These are phyloP conservation scores for Pseudogymnoascus sp. DNA, from an alignment of 2,329 filamentous ascomycete species.

Conservation along the genomic window DNA sequence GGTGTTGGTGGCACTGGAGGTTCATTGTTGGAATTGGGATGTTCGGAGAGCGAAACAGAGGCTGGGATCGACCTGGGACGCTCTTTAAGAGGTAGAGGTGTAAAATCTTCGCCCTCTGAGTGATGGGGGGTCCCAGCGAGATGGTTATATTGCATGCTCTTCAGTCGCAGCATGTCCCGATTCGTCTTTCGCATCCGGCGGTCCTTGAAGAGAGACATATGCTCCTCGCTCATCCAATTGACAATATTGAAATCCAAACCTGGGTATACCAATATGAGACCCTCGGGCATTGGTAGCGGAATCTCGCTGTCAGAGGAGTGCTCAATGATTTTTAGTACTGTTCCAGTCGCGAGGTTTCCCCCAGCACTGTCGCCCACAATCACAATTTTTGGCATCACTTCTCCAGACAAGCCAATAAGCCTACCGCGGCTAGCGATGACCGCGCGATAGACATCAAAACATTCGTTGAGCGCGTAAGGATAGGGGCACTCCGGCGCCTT, in stretches of 20 bases:
- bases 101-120: constrained; percentile 59
- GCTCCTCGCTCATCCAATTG: constrained; percentile 98
- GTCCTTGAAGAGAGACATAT: constrained; percentile 89
- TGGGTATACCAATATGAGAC: constrained; percentile 80
- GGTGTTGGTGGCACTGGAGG: neutral
- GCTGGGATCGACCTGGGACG: neutral
- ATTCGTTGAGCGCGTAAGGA: constrained; percentile 78
- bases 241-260: constrained; percentile 94
- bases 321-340: constrained; percentile 84
- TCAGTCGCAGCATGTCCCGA: constrained; percentile 66
- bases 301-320: constrained; percentile 42
- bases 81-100: neutral
- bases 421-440: constrained; percentile 64
- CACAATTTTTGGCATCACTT: constrained; percentile 56
- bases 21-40: neutral
- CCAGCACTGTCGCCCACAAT: constrained; percentile 75
- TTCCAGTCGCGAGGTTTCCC: constrained; percentile 70
- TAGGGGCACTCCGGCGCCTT: constrained; percentile 82
- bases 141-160: constrained; percentile 81
- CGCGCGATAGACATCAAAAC: constrained; percentile 74
- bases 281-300: constrained; percentile 65
- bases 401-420: constrained; percentile 66
- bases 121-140: constrained; percentile 75
- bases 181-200: constrained; percentile 71
- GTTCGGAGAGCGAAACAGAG: neutral